Percentiles rank a stretch among this genome's conserved stretches.
phyloP scores from a whole-genome alignment of 2,329 filamentous ascomycete genomes.

The Diaporthe eres region DNA sequence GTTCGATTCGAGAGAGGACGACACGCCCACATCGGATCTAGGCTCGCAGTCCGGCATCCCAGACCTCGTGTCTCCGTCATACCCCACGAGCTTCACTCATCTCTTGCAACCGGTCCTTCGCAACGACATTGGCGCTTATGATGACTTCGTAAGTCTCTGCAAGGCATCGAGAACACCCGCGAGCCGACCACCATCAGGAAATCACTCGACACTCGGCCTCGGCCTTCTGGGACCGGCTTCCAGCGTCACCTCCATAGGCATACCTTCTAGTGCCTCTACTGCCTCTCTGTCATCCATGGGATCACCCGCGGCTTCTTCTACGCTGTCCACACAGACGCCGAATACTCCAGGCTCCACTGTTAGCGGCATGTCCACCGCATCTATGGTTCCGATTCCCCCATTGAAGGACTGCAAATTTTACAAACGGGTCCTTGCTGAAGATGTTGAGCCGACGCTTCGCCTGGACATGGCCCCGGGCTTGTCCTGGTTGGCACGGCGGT shows the following conservation, averaged over 20 bases:
- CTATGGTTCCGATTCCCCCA: conserved; percentile 64
- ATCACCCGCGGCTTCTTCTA: conserved; percentile 60
- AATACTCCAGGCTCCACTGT: conserved; percentile 68
- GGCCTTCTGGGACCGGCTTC: conserved; percentile 61
- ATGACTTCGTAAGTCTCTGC: conserved; percentile 87
- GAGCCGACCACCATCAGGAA: conserved; percentile 80
- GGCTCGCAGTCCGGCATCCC: conserved; percentile 54
- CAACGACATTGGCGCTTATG: conserved; percentile 83
- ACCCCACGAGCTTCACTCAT: conserved; percentile 82
- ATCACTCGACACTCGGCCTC: conserved; percentile 74
- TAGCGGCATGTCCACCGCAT: conserved; percentile 59
- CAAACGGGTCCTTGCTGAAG: conserved; percentile 88
- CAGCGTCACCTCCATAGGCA: conserved; percentile 44
- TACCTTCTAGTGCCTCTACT: conserved; percentile 71
- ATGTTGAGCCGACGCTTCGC: conserved; percentile 93
- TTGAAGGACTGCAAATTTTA: conserved; percentile 95
- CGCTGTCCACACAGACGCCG: conserved; percentile 71
- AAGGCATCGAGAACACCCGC: conserved; percentile 74
- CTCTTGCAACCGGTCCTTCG: conserved; percentile 87
- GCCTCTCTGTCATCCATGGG: conserved; percentile 67
- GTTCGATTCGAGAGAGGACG: conserved; percentile 71
- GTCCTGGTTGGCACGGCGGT: conserved; percentile 92
- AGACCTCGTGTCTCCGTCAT: conserved; percentile 66
- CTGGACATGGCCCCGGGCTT: conserved; percentile 91
- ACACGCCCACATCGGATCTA: conserved; percentile 54